These are phyloP conservation scores for Neoboletus brunneissimus DNA, from an alignment of 768 basidiomycete genomes.

Conservation along the genomic window DNA sequence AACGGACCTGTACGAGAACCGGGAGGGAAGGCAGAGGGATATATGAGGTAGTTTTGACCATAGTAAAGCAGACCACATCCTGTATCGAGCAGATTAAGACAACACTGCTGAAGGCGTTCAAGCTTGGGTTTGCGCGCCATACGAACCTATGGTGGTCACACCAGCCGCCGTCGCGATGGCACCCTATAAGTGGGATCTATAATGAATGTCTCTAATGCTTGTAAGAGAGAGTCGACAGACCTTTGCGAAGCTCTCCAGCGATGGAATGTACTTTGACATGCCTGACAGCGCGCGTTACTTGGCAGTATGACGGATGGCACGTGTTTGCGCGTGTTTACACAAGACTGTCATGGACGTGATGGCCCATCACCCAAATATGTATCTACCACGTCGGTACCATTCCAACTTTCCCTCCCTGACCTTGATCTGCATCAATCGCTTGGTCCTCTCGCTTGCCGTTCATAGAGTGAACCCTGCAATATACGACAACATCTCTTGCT, in stretches of 20 bases:
- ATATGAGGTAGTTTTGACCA: constrained; percentile 87
- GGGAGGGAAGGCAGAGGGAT: constrained; percentile 78
- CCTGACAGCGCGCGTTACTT: neutral
- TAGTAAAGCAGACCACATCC: constrained; percentile 77
- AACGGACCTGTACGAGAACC: constrained; percentile 75
- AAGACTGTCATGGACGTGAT: too few relatives aligned
- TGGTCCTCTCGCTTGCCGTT: neutral
- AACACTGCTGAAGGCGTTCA: neutral
- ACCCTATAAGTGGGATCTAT: constrained; percentile 37
- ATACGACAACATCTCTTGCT: neutral
- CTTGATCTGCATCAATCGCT: neutral
- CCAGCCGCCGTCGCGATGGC: constrained; percentile 55
- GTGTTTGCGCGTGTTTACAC: constrained; percentile 20
- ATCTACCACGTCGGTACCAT: neutral
- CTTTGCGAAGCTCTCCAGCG: constrained; percentile 45
- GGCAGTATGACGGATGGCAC: neutral
- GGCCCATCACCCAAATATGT: too few relatives aligned
- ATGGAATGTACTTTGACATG: constrained; percentile 42
- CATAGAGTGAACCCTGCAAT: neutral
- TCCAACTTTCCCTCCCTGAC: neutral
- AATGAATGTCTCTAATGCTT: neutral
- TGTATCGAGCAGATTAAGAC: constrained; percentile 24
- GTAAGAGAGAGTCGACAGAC: constrained; percentile 16
- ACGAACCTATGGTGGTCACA: constrained; percentile 53
- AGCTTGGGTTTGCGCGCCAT: neutral